Evolutionary conservation across 345 rosid genomes (phyloP).

Genomic region (Bruguiera gymnorhiza): DNA sequence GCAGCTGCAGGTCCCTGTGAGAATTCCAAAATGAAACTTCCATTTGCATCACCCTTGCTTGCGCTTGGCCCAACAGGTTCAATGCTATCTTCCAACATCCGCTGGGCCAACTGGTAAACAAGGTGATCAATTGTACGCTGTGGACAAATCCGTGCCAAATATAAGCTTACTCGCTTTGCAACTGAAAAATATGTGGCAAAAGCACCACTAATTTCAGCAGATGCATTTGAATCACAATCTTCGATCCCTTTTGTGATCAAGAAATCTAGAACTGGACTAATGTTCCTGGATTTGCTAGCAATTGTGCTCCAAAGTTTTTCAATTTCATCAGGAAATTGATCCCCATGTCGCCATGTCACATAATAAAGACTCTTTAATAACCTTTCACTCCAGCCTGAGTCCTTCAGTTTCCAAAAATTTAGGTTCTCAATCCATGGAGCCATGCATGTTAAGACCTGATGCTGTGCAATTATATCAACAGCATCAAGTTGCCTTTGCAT

Average conservation of each 20-base stretch:
- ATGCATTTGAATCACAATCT: constrained; percentile 98
- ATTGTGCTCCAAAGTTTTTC: constrained; percentile 99
- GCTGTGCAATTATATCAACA: constrained; percentile 97
- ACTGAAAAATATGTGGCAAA: constrained; percentile 98
- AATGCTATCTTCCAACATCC: constrained; percentile 88
- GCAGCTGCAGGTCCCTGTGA: constrained; percentile 89
- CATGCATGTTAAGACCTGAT: constrained; percentile 99
- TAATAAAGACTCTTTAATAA: constrained; percentile 94
- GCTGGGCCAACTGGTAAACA: constrained; percentile 88
- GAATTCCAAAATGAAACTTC: constrained; percentile 80
- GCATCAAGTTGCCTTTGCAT: constrained; percentile 99
- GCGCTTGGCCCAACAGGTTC: constrained; percentile 64
- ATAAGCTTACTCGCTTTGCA: constrained; percentile 95
- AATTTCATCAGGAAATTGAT: constrained; percentile 98
- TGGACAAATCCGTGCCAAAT: constrained; percentile 94
- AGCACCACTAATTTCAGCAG: constrained; percentile 98
- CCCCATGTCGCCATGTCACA: constrained; percentile 98
- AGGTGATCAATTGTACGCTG: constrained; percentile 96
- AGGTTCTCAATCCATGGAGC: constrained; percentile 99
- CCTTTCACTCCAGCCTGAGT: constrained; percentile 98
- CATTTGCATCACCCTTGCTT: constrained; percentile 59
- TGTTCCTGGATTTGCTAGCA: constrained; percentile 91
- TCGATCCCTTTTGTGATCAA: constrained; percentile 95
- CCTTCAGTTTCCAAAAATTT: constrained; percentile 98
- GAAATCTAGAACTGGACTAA: constrained; percentile 95